Evolutionary conservation across 345 rosid genomes (phyloP).

Genomic region (Hibiscus syriacus): DNA sequence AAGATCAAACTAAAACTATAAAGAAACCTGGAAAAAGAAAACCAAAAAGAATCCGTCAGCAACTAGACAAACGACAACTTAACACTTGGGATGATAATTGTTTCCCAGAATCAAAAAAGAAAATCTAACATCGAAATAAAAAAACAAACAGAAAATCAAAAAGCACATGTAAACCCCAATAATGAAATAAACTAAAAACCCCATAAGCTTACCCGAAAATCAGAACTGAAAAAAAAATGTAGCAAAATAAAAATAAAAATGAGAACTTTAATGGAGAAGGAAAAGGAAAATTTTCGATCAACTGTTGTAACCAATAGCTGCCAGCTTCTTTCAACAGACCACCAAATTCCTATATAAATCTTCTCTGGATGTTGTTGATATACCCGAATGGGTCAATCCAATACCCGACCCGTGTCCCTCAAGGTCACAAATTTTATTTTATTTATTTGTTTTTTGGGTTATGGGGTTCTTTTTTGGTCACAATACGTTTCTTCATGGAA

Average conservation of each 20-base stretch:
- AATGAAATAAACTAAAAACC: neutral
- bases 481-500: neutral
- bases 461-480: neutral
- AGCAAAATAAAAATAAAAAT: neutral
- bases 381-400: neutral
- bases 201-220: too few species aligned
- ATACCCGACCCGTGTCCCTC: neutral
- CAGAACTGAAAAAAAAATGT: neutral
- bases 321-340: neutral
- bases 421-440: too few species aligned
- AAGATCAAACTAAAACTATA: too few species aligned
- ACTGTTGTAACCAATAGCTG: neutral
- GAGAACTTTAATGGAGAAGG: neutral
- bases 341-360: neutral
- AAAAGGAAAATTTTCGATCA: neutral
- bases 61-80: too few species aligned
- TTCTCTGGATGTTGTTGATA: neutral
- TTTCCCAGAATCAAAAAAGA: neutral
- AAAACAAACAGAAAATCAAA: neutral
- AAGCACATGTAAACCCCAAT: neutral
- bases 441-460: too few species aligned
- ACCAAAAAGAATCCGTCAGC: too few species aligned
- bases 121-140: neutral
- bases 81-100: too few species aligned
- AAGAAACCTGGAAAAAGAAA: too few species aligned